Evolutionary conservation across 2,329 filamentous ascomycete genomes (phyloP).

Genomic region (Ceratocystis lukuohia): DNA sequence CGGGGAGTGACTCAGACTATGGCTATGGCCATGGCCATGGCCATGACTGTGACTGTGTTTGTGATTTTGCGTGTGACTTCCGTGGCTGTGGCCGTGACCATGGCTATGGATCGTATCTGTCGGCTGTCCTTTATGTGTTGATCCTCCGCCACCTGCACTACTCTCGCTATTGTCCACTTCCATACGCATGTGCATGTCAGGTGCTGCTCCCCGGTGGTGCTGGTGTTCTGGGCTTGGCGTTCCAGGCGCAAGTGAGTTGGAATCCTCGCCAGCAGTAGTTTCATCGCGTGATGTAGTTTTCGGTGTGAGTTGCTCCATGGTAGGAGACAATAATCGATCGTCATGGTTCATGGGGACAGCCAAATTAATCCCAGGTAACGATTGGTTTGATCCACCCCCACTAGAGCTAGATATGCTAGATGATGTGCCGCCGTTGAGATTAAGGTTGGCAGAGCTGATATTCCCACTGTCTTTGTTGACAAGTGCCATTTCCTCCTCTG

Average conservation of each 20-base stretch:
- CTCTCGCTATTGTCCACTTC: constrained; percentile 8
- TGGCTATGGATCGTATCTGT: constrained; percentile 7
- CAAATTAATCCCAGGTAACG: constrained; percentile 12
- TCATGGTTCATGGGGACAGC: constrained; percentile 17
- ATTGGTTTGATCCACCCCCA: neutral
- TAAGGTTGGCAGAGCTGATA: neutral
- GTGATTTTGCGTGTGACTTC: too few species aligned
- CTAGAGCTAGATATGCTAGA: neutral
- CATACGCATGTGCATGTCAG: constrained; percentile 17
- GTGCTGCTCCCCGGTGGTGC: constrained; percentile 5
- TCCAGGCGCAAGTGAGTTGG: constrained; percentile 15
- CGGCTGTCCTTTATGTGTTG: neutral
- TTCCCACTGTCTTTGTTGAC: constrained; percentile 11
- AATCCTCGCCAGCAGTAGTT: constrained; percentile 16
- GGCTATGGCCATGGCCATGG: neutral
- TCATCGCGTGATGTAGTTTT: constrained; percentile 16
- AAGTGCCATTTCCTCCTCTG: constrained; percentile 47
- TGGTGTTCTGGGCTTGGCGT: constrained; percentile 16
- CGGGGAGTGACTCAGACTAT: constrained; percentile 14
- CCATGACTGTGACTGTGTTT: neutral
- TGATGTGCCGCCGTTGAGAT: neutral
- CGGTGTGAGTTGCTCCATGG: constrained; percentile 17
- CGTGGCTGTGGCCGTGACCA: neutral
- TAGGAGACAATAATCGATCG: constrained; percentile 15
- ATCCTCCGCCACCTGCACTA: neutral